phyloP scores from a whole-genome alignment of 768 basidiomycete genomes.

The Phlebiopsis gigantea region DNA sequence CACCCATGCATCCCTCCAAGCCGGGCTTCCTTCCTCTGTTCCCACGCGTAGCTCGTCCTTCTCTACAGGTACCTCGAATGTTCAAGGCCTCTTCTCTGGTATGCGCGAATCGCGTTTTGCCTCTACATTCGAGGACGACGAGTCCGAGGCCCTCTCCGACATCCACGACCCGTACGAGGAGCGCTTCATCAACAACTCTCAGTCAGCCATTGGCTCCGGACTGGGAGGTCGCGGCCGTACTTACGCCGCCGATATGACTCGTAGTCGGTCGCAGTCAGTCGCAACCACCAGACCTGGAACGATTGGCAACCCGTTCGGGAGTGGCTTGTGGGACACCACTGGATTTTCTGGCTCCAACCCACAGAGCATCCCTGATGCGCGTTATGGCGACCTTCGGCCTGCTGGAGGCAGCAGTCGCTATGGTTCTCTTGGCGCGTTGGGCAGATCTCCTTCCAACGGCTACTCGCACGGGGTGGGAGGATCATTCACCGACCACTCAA shows the following conservation, averaged over 20 bases:
- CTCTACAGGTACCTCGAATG: constrained; percentile 40
- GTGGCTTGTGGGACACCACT: constrained; percentile 53
- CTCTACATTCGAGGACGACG: constrained; percentile 80
- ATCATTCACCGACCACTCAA: constrained; percentile 54
- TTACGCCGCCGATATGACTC: constrained; percentile 56
- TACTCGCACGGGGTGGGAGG: constrained; percentile 35
- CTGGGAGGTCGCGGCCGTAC: constrained; percentile 45
- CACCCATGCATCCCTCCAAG: constrained; percentile 30
- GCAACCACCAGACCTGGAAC: constrained; percentile 51
- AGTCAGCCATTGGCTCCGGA: constrained; percentile 32
- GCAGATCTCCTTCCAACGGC: constrained; percentile 51
- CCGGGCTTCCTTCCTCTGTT: constrained; percentile 43
- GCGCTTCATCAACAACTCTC: constrained; percentile 35
- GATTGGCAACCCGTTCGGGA: constrained; percentile 45
- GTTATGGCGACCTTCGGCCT: constrained; percentile 61
- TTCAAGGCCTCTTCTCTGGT: constrained; percentile 50
- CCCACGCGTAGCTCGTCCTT: constrained; percentile 69
- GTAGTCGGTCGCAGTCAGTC: constrained; percentile 75
- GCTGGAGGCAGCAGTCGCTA: constrained; percentile 54
- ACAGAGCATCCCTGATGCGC: constrained; percentile 44
- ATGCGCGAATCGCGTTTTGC: constrained; percentile 68
- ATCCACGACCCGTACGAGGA: constrained; percentile 40
- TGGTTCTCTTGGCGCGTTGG: constrained; percentile 52
- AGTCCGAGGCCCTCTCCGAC: constrained; percentile 59
- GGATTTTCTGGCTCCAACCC: constrained; percentile 38